These are phyloP conservation scores for Talinum fruticosum DNA, from an alignment of 148 eudicot species.

Conservation along the genomic window DNA sequence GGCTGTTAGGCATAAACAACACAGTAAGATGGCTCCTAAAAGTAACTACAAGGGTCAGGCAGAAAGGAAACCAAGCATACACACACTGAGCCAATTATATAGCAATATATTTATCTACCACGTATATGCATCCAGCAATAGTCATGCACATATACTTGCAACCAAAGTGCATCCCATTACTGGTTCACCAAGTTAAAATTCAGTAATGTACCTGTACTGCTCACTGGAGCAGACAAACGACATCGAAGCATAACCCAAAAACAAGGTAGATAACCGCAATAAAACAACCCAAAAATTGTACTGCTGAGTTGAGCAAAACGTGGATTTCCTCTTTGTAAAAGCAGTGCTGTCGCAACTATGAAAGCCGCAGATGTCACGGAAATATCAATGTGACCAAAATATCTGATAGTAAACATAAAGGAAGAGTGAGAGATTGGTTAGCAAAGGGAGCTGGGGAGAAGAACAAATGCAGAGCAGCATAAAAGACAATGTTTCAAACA, in stretches of 20 bases:
- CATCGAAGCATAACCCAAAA: constrained; percentile 97
- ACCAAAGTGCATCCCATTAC: background rate
- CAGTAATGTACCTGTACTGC: constrained; percentile 59
- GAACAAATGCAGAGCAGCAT: no score
- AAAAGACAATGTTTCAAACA: no score
- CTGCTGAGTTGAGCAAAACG: constrained; percentile 96
- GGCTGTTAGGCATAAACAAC: no score
- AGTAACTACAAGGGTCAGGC: no score
- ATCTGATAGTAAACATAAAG: constrained; percentile 39
- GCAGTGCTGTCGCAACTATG: constrained; percentile 72
- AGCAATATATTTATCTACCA: no score
- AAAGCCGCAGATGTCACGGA: constrained; percentile 91
- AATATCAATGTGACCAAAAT: constrained; percentile 81
- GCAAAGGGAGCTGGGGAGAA: background rate
- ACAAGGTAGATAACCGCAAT: constrained; percentile 94
- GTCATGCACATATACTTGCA: background rate
- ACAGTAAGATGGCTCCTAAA: no score
- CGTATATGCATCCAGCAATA: background rate
- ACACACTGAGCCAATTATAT: background rate
- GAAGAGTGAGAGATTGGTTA: constrained; percentile 1
- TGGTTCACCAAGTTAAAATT: background rate
- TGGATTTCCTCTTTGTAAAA: constrained; percentile 88
- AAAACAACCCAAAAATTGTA: constrained; percentile 87
- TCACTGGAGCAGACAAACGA: constrained; percentile 72
- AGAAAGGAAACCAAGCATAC: background rate